A percentile compares a stretch with the other conserved stretches of the same genome.
These are phyloP conservation scores for Benincasa hispida DNA, from an alignment of 306 rosid species.

Conservation along the genomic window DNA sequence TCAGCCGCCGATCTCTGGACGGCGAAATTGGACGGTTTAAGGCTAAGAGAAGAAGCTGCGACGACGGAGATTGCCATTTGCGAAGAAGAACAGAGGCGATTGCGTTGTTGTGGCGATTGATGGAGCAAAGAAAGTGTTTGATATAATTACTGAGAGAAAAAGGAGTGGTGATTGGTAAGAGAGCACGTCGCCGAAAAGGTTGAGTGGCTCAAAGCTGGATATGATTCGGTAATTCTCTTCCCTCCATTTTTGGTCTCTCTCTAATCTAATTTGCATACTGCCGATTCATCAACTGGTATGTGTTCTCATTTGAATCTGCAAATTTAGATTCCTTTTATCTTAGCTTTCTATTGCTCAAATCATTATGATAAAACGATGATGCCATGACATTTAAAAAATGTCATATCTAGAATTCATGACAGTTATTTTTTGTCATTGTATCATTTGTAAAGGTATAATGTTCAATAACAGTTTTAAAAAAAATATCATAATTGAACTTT, in stretches of 20 bases:
- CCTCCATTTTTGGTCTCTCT: background rate
- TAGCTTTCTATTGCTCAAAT: too few relatives aligned
- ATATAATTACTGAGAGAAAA: background rate
- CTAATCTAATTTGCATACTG: background rate
- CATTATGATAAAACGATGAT: too few relatives aligned
- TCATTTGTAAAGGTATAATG: too few relatives aligned
- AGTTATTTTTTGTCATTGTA: too few relatives aligned
- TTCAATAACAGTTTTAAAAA: too few relatives aligned
- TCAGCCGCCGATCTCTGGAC: slow-evolving; percentile 30
- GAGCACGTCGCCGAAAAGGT: slow-evolving; percentile 40
- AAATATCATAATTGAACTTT: too few relatives aligned
- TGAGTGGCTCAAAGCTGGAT: slow-evolving; percentile 39
- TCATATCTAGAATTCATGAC: too few relatives aligned
- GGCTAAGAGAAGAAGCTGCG: slow-evolving; percentile 56
- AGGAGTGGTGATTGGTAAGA: slow-evolving; percentile 14
- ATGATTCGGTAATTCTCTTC: slow-evolving; percentile 16
- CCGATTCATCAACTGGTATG: background rate
- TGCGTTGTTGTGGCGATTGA: background rate
- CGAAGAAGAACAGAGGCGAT: background rate
- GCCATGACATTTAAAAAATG: too few relatives aligned
- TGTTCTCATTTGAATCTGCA: background rate
- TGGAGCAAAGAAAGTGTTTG: background rate
- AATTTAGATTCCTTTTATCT: too few relatives aligned
- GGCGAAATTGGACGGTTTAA: slow-evolving; percentile 55
- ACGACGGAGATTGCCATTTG: slow-evolving; percentile 73